These are phyloP conservation scores for Ophiostoma ips DNA, from an alignment of 2,329 filamentous ascomycete species.

Conservation along the genomic window DNA sequence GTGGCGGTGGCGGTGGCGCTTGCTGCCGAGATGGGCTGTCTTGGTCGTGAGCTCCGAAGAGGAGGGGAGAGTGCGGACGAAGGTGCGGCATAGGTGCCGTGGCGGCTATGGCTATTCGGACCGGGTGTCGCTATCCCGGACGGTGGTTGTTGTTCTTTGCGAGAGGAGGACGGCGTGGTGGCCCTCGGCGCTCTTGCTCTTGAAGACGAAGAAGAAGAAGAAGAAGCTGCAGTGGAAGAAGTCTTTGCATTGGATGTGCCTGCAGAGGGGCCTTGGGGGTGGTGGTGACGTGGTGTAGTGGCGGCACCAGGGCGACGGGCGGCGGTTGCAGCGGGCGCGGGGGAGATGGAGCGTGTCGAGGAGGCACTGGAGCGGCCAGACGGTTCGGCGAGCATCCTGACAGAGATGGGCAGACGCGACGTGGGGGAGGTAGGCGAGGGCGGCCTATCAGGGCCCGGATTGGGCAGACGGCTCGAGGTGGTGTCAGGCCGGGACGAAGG, in stretches of 20 bases:
- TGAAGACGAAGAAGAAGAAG: constrained; percentile 14
- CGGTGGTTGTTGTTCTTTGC: constrained; percentile 28
- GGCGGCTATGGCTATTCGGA: constrained; percentile 43
- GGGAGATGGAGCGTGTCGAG: constrained; percentile 44
- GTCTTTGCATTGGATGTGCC: constrained; percentile 26
- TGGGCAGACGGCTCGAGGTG: not conserved
- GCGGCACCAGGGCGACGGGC: constrained; percentile 14
- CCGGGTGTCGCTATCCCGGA: constrained; percentile 30
- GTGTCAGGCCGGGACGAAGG: constrained; percentile 1
- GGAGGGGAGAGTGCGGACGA: constrained; percentile 62
- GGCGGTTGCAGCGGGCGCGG: constrained; percentile 32
- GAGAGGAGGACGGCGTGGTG: constrained; percentile 9
- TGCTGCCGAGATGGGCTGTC: constrained; percentile 64
- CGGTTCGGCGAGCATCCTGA: constrained; percentile 28
- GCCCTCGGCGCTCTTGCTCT: constrained; percentile 26
- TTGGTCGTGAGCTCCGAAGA: constrained; percentile 67
- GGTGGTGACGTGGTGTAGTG: constrained; percentile 23
- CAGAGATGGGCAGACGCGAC: constrained; percentile 25
- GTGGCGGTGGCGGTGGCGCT: not conserved
- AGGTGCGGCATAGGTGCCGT: constrained; percentile 59
- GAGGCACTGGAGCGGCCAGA: constrained; percentile 33
- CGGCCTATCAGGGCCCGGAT: constrained; percentile 3
- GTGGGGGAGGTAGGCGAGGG: constrained; percentile 19
- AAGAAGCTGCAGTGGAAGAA: constrained; percentile 21
- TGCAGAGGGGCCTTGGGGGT: constrained; percentile 23